Evolutionary conservation across 2,329 filamentous ascomycete genomes (phyloP).

Genomic region (Ceratocystis huliohia): DNA sequence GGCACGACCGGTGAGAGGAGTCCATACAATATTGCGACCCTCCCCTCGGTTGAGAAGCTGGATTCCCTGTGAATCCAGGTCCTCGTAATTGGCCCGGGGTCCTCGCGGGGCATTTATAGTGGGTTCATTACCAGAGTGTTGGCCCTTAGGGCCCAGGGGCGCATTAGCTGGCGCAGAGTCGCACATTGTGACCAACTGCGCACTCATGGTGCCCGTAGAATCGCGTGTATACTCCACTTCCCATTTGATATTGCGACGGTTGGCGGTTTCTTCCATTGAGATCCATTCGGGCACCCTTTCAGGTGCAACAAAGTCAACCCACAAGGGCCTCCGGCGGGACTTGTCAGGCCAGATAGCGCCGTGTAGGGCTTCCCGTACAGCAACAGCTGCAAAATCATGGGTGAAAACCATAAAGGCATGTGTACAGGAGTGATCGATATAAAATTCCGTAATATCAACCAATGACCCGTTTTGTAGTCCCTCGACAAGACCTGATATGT

Average conservation of each 20-base stretch:
- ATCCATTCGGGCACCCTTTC: constrained; percentile 65
- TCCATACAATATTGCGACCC: constrained; percentile 14
- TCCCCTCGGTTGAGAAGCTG: neutral
- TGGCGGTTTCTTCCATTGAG: constrained; percentile 45
- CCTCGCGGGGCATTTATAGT: constrained; percentile 26
- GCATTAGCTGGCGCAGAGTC: constrained; percentile 13
- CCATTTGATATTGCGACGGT: constrained; percentile 38
- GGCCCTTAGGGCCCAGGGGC: constrained; percentile 6
- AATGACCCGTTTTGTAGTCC: constrained; percentile 40
- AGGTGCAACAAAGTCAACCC: constrained; percentile 79
- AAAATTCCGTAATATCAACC: constrained; percentile 52
- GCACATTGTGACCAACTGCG: constrained; percentile 34
- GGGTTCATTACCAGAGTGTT: constrained; percentile 7
- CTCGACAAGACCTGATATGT: constrained; percentile 58
- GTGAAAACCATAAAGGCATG: constrained; percentile 73
- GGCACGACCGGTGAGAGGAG: constrained; percentile 16
- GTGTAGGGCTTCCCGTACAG: constrained; percentile 66
- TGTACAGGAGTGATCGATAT: constrained; percentile 72
- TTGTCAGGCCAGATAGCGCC: constrained; percentile 76
- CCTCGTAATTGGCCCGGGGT: constrained; percentile 27
- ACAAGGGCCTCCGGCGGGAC: constrained; percentile 67
- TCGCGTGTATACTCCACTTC: constrained; percentile 58
- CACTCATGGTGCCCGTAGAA: constrained; percentile 41
- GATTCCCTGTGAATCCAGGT: neutral
- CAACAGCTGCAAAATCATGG: constrained; percentile 55